Percentiles rank a stretch among this genome's conserved stretches.
These are phyloP conservation scores for Fusarium sp. DNA, from an alignment of 2,329 filamentous ascomycete genomes.

Conservation along the genomic window DNA sequence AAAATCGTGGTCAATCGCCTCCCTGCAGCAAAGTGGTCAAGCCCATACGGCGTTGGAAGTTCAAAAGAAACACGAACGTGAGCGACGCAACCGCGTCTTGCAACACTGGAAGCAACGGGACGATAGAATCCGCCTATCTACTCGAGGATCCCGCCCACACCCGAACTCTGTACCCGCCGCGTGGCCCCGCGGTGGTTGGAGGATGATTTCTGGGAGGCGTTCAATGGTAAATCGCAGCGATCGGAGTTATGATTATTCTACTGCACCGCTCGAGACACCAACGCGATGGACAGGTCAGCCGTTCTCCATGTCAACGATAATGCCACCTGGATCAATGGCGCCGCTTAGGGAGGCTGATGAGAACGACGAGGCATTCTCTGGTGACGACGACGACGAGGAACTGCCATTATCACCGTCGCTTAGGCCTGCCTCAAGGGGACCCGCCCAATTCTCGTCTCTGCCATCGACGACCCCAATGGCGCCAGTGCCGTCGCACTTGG, in stretches of 20 bases:
- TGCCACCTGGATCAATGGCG: constrained; percentile 46
- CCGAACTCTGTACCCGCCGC: constrained; percentile 28
- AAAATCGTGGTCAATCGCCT: constrained; percentile 53
- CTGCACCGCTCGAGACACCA: constrained; percentile 53
- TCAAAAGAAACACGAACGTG: constrained; percentile 48
- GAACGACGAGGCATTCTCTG: constrained; percentile 41
- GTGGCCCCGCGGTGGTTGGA: constrained; percentile 43
- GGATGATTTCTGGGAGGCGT: constrained; percentile 42
- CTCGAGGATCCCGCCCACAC: constrained; percentile 9
- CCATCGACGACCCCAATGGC: constrained; percentile 57
- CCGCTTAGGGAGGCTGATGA: constrained; percentile 49
- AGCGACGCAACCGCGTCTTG: constrained; percentile 48
- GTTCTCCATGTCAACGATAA: constrained; percentile 50
- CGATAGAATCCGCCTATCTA: constrained; percentile 24
- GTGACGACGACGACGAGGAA: constrained; percentile 43
- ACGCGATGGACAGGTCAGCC: constrained; percentile 60
- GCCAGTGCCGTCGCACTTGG: constrained; percentile 57
- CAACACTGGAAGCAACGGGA: constrained; percentile 48
- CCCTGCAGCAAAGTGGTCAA: constrained; percentile 52
- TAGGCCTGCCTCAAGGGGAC: constrained; percentile 33
- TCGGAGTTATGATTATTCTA: constrained; percentile 32
- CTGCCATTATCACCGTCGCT: constrained; percentile 38
- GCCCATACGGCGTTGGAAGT: constrained; percentile 52
- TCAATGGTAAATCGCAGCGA: constrained; percentile 40
- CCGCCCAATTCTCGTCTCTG: constrained; percentile 38